Base-by-base conservation (phyloP, 1,284 basidiomycete species). In the Apiotrichum sp. region DNA sequence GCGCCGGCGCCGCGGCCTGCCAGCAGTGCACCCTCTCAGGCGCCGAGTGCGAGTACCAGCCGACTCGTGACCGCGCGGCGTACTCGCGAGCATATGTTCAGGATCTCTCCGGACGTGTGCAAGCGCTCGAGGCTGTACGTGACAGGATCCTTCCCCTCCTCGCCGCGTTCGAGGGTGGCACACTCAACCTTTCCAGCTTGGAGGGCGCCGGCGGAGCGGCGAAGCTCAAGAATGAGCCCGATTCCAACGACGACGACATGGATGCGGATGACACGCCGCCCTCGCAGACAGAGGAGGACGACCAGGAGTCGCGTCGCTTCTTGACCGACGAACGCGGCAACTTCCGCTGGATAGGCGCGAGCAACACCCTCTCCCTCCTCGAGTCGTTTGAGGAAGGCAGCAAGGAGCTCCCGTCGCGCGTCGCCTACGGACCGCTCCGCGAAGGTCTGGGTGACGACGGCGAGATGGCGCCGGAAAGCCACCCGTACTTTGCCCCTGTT, bases 301-400 rank as follows among this genome's bases (percentile, higher is more conserved):
- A 67, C 40, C 62, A 62, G 47, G 77, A 79, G 50, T 42, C 42
- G 14, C 43, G 53, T 13, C 55, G 59, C 47, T 61, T 55, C 53
- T 43, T 55, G 31, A 51, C 55, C 8, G 58, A 93, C 67, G 89
- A 92, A 71, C 85, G 90, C 64, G 89, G 89, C 29, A 89, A 91
- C 73, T 84, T 88, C 78, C 84, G 89, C 59, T 93, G 89, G 89
- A 92, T 93, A 65, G 89, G 89, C 36, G 86, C 88, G 47, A 91
- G 89, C 8, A 91, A 88, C 32, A 90, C 89, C 10, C 87, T 93
- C 84, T 88, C 89, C 8, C 81, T 93, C 62, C 89, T 93, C 53
- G 88, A 92, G 70, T 89, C 87, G 4, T 92, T 93, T 78, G 84
- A 53, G 10, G 47, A 53, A 39, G 50, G 42, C 45, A 48, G 39